Base-by-base conservation (phyloP, 257 asterid genomes). In the Prunella vulgaris region DNA sequence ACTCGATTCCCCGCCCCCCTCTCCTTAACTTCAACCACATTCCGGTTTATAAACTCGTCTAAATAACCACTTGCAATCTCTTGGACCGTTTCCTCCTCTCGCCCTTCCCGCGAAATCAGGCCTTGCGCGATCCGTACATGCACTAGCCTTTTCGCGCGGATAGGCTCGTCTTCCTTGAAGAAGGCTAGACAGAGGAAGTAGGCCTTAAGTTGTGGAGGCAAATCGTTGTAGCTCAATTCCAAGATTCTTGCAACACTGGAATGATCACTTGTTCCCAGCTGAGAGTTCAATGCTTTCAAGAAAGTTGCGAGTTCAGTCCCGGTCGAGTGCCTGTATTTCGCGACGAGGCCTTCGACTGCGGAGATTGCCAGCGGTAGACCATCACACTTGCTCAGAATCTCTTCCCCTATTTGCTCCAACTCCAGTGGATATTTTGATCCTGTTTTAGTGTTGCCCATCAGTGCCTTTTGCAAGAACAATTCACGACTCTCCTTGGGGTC, bases 351-450 rank as follows among this genome's bases (percentile, higher is more conserved):
- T 54, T 78, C 82, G 2, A 51, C 60, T 0, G 67, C 75, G 0
- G 13, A 40, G n/a, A 80, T 74, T 13, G 82, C 82, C 10, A 77
- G 63, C 2, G 82, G 85, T 18, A 81, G 48, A 20, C 78, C 80
- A 0, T 24, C 17, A 21, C 82, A 77, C 17, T 60, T 60, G 49
- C 10, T 14, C 48, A 80, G 10, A 18, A 80, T 77, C 61, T 66
- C 21, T 32, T 32, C 40, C 0, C 71, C 82, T 13, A 71, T 35
- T 1, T 2, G 46, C 56, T 68, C 42, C 71, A 81, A 66, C 5
- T 74, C 68, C 0, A 20, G 14, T 2, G 75, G 80, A 25, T 53
- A 66, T 28, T 51, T 33, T 42, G 18, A 40, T 8, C 42, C 52
- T 1, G 24, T 48, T n/a, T 65, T 13, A 0, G n/a, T 28, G 3